phyloP scores from a whole-genome alignment of 768 basidiomycete genomes.

The Rickenella mellea region DNA sequence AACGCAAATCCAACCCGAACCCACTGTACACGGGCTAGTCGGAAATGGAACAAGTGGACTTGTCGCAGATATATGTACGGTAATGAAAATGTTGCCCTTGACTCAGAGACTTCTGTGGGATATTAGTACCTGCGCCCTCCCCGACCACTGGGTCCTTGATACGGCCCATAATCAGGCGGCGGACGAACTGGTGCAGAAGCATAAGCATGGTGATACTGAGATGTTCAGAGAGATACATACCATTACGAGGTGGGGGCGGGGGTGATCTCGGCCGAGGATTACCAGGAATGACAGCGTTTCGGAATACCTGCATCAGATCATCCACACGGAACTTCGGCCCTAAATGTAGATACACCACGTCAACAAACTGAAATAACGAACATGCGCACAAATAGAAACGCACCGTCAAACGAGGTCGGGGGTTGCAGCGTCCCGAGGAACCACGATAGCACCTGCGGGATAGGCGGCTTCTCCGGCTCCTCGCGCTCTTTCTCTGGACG shows the following conservation, averaged over 20 bases:
- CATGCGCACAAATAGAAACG: slow-evolving; percentile 18
- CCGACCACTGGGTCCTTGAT: slow-evolving; percentile 58
- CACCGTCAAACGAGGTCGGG: slow-evolving; percentile 75
- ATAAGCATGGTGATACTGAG: slow-evolving; percentile 3
- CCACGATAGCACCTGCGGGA: slow-evolving; percentile 56
- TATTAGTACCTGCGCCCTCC: slow-evolving; percentile 31
- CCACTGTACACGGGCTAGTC: too few species aligned
- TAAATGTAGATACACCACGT: slow-evolving; percentile 20
- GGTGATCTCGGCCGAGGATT: slow-evolving; percentile 42
- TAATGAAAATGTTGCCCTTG: too few species aligned
- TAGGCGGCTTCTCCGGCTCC: slow-evolving; percentile 27
- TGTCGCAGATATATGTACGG: too few species aligned
- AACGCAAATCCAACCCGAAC: too few species aligned
- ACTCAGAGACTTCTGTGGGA: too few species aligned
- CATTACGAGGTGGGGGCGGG: slow-evolving; percentile 38
- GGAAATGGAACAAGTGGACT: too few species aligned
- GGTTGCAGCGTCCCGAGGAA: slow-evolving; percentile 77
- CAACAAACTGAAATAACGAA: slow-evolving; percentile 7
- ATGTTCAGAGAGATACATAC: slow-evolving; percentile 19
- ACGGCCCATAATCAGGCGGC: slow-evolving; percentile 81
- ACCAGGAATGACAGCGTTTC: slow-evolving; percentile 73
- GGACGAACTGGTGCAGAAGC: slow-evolving; percentile 48
- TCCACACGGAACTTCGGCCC: slow-evolving; percentile 88
- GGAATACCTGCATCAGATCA: slow-evolving; percentile 79
- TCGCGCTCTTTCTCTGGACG: slow-evolving; percentile 28